A percentile compares a stretch with the other conserved stretches of the same genome.
These are phyloP conservation scores for Hippophae tibetana DNA, from an alignment of 306 rosid species.

Conservation along the genomic window DNA sequence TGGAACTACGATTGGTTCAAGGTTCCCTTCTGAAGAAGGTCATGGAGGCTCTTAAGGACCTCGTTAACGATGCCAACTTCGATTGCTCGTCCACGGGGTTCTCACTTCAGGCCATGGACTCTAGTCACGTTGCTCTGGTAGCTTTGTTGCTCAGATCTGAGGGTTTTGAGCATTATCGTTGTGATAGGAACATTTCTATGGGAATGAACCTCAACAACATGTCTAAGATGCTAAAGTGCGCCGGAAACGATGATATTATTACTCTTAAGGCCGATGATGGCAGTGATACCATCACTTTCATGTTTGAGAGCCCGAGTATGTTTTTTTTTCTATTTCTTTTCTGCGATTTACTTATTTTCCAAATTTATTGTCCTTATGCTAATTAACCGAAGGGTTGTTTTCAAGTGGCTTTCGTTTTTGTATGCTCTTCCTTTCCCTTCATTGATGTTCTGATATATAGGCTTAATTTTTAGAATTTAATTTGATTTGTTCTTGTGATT, in stretches of 20 bases:
- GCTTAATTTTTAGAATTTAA: too few relatives aligned
- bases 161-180: constrained; percentile 87
- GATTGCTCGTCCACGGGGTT: constrained; percentile 45
- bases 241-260: constrained; percentile 82
- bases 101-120: constrained; percentile 98
- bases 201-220: constrained; percentile 82
- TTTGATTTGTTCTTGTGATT: too few relatives aligned
- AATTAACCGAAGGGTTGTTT: background rate
- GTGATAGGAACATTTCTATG: constrained; percentile 83
- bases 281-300: constrained; percentile 78
- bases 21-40: constrained; percentile 62
- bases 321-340: background rate
- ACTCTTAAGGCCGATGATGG: constrained; percentile 91
- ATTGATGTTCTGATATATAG: too few relatives aligned
- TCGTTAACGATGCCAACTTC: constrained; percentile 92
- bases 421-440: background rate
- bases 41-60: constrained; percentile 53
- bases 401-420: background rate
- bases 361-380: background rate
- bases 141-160: constrained; percentile 76
- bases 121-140: constrained; percentile 84
- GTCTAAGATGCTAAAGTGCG: constrained; percentile 91
- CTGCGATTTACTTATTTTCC: background rate
- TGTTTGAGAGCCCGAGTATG: constrained; percentile 96
- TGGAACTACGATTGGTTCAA: constrained; percentile 48